Evolutionary conservation across 1,284 basidiomycete species (phyloP), one percentile per base, ranked within the genome.

Genomic region (Hypsizygus ulmarius): DNA sequence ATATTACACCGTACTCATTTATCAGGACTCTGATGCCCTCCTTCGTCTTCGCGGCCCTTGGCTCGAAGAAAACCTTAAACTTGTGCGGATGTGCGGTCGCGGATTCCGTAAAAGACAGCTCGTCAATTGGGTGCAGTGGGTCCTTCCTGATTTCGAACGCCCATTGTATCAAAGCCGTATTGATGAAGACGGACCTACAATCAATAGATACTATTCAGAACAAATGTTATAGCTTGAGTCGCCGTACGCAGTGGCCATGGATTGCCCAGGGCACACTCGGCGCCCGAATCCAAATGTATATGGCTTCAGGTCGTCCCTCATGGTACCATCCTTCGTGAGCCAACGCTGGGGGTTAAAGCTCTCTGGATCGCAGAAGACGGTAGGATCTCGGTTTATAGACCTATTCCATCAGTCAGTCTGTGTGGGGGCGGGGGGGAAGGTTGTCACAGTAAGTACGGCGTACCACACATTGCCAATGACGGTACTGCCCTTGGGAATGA

Each of bases 391-490:
- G 1, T 70, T 72, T 25, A 85, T 74, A 0, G 77, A 69, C 78
- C 79, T 67, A 30, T 5, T 21, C n/a, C 32, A 39, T 37, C 9
- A 1, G 19, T 36, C 8, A 7, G 9, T 15, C n/a, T n/a, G n/a
- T n/a, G n/a, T n/a, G n/a, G n/a, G n/a, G n/a, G 19, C 8, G 33
- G 11, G 21, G 19, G 27, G 19, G 10, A 45, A 29, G 44, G 3
- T 5, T 3, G n/a, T n/a, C 12, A 34, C 10, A 10, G 32, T 3
- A 5, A 34, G 32, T 3, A 5, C 4, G 32, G 39, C 63, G 6
- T 44, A 79, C 82, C 83, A 86, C n/a, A 77, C 73, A 49, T 78
- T 81, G 5, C 78, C 81, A n/a, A 78, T 68, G 3, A 85, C 74
- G 2, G 70, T 75, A 0, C 82, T 70, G 1, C 82, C 82, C 21